Evolutionary conservation across 78 protist species (phyloP), one percentile per base, ranked within the genome.

Genomic region (Dictyostelium citrinum): DNA sequence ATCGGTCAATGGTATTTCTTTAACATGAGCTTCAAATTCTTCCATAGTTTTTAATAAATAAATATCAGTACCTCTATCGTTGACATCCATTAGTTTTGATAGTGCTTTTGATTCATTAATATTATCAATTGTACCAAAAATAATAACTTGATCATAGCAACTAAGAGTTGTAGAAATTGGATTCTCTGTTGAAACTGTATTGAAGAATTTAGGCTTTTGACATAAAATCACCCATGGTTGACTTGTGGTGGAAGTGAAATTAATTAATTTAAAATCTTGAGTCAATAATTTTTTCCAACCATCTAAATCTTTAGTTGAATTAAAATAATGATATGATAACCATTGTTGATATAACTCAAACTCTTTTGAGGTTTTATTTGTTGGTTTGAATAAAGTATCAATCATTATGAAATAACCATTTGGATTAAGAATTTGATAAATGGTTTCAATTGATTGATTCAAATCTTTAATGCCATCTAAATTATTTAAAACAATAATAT

Each of bases 291-390:
- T 22, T n/a, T 27, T 64, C 72, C 72, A 64, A n/a, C 20, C 0
- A 11, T 64, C 33, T 64, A 8, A 2, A n/a, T 27, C 37, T 9
- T 10, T 64, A 3, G 72, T 64, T 64, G 72, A 24, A 24, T 29
- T 17, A 22, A 64, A 27, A 64, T 64, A n/a, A 64, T 64, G 7
- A 11, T 7, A 64, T 6, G 31, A 22, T 64, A 64, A 71, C 90
- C 90, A 83, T 71, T 83, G 81, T 68, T 43, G 71, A 77, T 67
- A 83, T 10, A 55, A 49, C 5, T 60, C 81, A 49, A 46, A 83
- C 3, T 67, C 55, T 41, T 27, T 45, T 22, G 46, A 67, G 20
- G 7, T 49, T 49, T 43, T 43, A 9, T 6, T 9, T 6, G 60
- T 9, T n/a, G n/a, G n/a, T 29, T 72, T 45, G 1, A 16, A 24